Base-by-base conservation (phyloP, 768 basidiomycete species). In the Calocybe cyanea region DNA sequence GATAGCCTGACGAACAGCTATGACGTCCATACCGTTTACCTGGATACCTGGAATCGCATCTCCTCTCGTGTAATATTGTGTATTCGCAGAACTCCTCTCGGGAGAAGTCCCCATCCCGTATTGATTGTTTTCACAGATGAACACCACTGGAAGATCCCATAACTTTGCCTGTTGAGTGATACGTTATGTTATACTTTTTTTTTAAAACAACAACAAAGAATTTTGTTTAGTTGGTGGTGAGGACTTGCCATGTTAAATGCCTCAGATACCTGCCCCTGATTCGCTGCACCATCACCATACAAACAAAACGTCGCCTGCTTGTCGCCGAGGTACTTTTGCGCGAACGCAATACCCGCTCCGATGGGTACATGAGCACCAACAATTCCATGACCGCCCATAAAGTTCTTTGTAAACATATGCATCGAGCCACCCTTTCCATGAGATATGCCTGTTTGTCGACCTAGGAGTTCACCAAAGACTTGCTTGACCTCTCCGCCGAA, bases 21-120 rank as follows among this genome's bases (percentile, higher is more conserved):
- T 87, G 65, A 98, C 91, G 65, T 99, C 95, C 95, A 98, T 98
- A 43, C 89, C 95, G 67, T 99, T 98, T 46, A 90, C 90, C 82
- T 95, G 93, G 50, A 98, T 71, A 63, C 95, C 95, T 36, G 95
- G 92, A 58, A 98, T 98, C 65, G 89, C 86, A 70, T 99, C 95
- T 44, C 95, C 95, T 56, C 95, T 90, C 31, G 87, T 95, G 69
- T 84, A 97, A 78, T 96, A 99, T 65, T 85, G 78, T 53, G 94
- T 93, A 75, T 98, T 97, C 58, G 83, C 80, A 14, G 92, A 95
- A 55, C 84, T 87, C 52, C 95, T 85, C 62, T 92, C 90, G 10
- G 94, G 92, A 2, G 94, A 89, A 3, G 95, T 98, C 53, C 95
- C 95, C 95, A 99, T 97, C 58, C 96, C 94, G 64, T 97, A 97